phyloP scores from a whole-genome alignment of 257 asterid species.

The Lithospermum erythrorhizon region DNA sequence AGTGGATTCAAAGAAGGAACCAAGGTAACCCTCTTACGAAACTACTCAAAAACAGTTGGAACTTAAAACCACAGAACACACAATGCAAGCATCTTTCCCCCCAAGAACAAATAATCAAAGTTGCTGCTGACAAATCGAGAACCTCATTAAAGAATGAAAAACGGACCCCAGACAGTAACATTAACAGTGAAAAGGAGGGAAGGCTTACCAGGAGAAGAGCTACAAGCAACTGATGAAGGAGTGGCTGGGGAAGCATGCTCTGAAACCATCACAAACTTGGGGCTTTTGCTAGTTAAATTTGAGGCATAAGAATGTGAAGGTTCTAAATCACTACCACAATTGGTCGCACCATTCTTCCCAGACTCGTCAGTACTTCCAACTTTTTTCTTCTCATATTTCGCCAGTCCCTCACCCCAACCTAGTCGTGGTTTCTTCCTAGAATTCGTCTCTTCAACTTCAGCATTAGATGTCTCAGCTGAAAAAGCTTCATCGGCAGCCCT shows the following conservation, averaged over 20 bases:
- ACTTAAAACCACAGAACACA: no score
- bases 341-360: conserved; percentile 23
- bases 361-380: conserved; percentile 66
- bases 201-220: conserved; percentile 77
- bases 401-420: conserved; percentile 99
- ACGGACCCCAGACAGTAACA: neutral
- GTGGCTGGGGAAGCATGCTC: conserved; percentile 67
- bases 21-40: no score
- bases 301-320: conserved; percentile 25
- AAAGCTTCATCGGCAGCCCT: conserved; percentile 18
- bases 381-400: conserved; percentile 89
- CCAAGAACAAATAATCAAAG: no score
- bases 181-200: neutral
- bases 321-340: conserved; percentile 33
- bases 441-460: conserved; percentile 37
- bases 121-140: no score
- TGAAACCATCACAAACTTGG: conserved; percentile 31
- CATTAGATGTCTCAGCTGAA: conserved; percentile 16
- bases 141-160: no score
- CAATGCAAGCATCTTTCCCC: no score
- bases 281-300: conserved; percentile 48
- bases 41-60: no score
- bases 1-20: no score
- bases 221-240: conserved; percentile 73
- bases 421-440: conserved; percentile 94